Evolutionary conservation across 176 grass and related monocot species (phyloP), one percentile per base, ranked within the genome.

Genomic region (Carex cristatella): DNA sequence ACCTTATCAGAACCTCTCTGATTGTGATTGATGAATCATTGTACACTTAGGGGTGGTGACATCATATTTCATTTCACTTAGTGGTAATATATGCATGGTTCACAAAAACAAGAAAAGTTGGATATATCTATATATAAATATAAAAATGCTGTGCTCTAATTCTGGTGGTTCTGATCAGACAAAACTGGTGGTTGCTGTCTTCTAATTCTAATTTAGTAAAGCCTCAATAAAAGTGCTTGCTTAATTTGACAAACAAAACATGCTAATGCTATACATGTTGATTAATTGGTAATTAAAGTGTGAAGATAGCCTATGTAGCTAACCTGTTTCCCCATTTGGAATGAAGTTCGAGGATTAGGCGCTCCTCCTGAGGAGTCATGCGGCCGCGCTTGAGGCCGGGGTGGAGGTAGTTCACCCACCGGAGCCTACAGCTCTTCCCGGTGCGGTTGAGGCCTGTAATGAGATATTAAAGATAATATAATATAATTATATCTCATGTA

Each of bases 391-490:
- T 97, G 73, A 97, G 94, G 14, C 89, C 94, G 18, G 94, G 91
- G 79, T 97, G 94, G 60, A 97, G 91, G 79, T 97, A 97, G 82
- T 97, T 97, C n/a, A 97, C 94, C 94, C 94, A 97, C 28, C 94
- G 89, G 37, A 97, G 86, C 6, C 94, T 87, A 80, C 94, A 97
- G 79, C 94, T 94, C 86, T 97, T 97, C 31, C 94, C 94, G 4
- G 91, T 97, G 58, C 94, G 83, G 56, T 94, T 97, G 79, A 97
- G 94, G 71, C 91, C 94, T 97, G 79, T 79, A 89, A 84, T 78
- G 30, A 40, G 79, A 77, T 33, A 56, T 44, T 13, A 23, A 66
- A 53, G 11, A 51, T 51, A 51, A 1, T 40, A 6, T 40, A 40
- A 40, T 40, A 23, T 51, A 11, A 51, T 51, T 51, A 51, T 9